These are phyloP conservation scores for Naganishia cerealis DNA, from an alignment of 1,284 basidiomycete genomes.

Conservation along the genomic window DNA sequence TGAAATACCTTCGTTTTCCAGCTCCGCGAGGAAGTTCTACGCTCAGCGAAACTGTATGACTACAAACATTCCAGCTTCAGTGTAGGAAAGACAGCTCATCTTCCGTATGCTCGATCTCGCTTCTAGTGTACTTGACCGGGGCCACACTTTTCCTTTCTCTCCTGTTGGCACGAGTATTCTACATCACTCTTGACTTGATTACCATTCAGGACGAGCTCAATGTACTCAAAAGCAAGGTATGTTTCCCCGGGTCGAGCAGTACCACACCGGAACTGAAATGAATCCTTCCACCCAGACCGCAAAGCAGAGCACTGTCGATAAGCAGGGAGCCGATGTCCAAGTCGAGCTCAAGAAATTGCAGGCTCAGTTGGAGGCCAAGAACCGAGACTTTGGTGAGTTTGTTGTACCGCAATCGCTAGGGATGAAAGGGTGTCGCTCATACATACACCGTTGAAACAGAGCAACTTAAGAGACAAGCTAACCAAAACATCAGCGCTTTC, in stretches of 20 bases:
- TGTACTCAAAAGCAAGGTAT: conserved; percentile 70
- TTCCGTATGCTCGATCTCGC: background rate
- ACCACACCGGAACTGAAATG: too few species aligned
- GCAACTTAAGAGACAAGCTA: conserved; percentile 77
- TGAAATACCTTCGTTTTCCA: conserved; percentile 25
- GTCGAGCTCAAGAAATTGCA: conserved; percentile 68
- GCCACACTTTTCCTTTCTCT: conserved; percentile 91
- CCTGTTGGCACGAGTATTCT: conserved; percentile 87
- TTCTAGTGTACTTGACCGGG: conserved; percentile 82
- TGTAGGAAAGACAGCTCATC: background rate
- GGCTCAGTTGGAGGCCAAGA: conserved; percentile 61
- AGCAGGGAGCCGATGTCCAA: conserved; percentile 53
- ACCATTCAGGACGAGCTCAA: conserved; percentile 83
- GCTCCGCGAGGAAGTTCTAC: conserved; percentile 84
- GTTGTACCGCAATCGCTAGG: background rate
- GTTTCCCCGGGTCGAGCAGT: conserved; percentile 36
- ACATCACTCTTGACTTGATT: conserved; percentile 86
- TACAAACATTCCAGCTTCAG: background rate
- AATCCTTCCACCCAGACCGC: conserved; percentile 49
- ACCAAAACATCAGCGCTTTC: conserved; percentile 53
- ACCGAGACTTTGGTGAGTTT: conserved; percentile 68
- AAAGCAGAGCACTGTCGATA: conserved; percentile 49
- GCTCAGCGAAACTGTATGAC: conserved; percentile 61
- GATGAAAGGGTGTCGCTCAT: conserved; percentile 17
- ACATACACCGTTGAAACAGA: conserved; percentile 55